These are phyloP conservation scores for Acer negundo DNA, from an alignment of 345 rosid species.

Conservation along the genomic window DNA sequence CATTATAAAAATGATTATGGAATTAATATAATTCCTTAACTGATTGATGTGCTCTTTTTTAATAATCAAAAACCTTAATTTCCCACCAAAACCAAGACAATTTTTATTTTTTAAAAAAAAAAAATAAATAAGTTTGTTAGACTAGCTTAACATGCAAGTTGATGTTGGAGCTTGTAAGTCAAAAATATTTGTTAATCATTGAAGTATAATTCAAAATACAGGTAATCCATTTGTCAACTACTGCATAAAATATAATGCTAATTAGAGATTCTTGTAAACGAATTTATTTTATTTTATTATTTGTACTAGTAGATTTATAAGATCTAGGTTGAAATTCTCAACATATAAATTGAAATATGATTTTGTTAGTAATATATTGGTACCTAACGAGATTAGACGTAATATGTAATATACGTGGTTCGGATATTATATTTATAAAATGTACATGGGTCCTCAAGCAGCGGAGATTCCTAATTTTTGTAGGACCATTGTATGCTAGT, in stretches of 20 bases:
- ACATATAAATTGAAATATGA: too few species aligned
- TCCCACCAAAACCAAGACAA: slow-evolving; percentile 1
- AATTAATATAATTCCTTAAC: neutral
- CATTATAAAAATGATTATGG: neutral
- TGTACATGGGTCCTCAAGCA: too few species aligned
- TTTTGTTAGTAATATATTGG: too few species aligned
- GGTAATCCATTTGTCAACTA: neutral
- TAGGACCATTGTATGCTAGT: neutral
- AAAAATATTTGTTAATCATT: neutral
- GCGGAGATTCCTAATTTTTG: neutral
- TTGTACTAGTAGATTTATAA: neutral
- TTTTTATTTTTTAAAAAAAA: too few species aligned
- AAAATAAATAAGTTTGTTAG: neutral
- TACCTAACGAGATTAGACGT: too few species aligned
- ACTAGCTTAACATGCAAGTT: slow-evolving; percentile 14
- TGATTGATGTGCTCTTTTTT: neutral
- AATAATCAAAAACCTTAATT: neutral
- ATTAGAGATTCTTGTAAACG: neutral
- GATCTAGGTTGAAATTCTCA: neutral
- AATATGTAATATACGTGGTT: too few species aligned
- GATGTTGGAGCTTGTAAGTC: slow-evolving; percentile 1
- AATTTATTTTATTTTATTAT: neutral
- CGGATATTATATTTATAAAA: too few species aligned
- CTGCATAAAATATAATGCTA: neutral
- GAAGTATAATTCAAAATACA: slow-evolving; percentile 9